phyloP scores from a whole-genome alignment of 1,284 basidiomycete genomes.

The Cryptococcus sp. region DNA sequence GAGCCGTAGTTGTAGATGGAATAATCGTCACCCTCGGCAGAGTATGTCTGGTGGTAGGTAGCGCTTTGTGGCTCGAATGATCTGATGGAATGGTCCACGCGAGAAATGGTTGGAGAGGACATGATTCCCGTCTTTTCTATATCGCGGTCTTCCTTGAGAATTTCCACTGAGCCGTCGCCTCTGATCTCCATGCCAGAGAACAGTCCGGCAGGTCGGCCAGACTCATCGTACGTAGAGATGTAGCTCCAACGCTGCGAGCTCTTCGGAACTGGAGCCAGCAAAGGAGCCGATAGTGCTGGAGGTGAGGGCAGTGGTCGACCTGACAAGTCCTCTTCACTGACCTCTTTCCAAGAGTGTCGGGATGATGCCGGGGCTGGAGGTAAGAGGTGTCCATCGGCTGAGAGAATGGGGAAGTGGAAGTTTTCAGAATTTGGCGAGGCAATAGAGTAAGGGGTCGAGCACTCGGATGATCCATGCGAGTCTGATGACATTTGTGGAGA shows the following conservation, averaged over 20 bases:
- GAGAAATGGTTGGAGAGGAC: constrained; percentile 14
- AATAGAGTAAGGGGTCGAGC: constrained; percentile 13
- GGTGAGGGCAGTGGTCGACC: constrained; percentile 24
- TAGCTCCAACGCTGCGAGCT: constrained; percentile 20
- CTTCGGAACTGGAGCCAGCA: constrained; percentile 18
- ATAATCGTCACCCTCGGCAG: constrained; percentile 30
- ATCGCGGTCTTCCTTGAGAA: constrained; percentile 16
- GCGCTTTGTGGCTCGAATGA: constrained; percentile 24
- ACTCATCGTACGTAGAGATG: constrained; percentile 14
- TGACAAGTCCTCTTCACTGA: background rate
- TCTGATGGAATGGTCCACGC: constrained; percentile 5
- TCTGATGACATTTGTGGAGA: constrained; percentile 6
- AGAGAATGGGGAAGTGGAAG: constrained; percentile 42
- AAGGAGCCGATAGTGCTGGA: constrained; percentile 6
- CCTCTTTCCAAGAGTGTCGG: constrained; percentile 16
- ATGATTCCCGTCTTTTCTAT: constrained; percentile 4
- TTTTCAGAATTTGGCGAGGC: constrained; percentile 29
- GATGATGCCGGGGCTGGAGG: constrained; percentile 33
- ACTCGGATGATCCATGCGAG: constrained; percentile 10
- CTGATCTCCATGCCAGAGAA: constrained; percentile 18
- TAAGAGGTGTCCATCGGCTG: constrained; percentile 37
- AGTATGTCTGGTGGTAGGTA: constrained; percentile 27
- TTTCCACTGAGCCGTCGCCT: constrained; percentile 20
- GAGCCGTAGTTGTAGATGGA: constrained; percentile 16
- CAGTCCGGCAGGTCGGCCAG: constrained; percentile 9